phyloP scores from a whole-genome alignment of 768 basidiomycete genomes.

The Rhodosporidiobolus odoratus region DNA sequence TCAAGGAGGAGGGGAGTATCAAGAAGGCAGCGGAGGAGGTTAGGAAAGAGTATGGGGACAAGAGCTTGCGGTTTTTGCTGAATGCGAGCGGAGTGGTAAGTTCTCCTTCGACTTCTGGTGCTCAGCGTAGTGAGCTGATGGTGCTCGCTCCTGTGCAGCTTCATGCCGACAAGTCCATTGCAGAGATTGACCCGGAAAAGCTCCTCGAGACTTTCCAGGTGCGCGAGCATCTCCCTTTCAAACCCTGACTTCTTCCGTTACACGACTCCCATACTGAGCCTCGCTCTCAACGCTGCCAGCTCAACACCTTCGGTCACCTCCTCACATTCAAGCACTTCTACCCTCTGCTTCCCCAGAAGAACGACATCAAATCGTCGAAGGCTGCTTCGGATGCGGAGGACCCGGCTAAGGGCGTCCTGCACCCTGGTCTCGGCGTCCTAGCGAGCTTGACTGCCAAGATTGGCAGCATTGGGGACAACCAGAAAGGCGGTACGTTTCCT shows the following conservation, averaged over 20 bases:
- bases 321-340: constrained; percentile 51
- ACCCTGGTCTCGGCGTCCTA: constrained; percentile 43
- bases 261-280: not conserved
- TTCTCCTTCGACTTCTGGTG: constrained; percentile 1
- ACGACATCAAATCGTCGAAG: constrained; percentile 39
- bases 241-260: not conserved
- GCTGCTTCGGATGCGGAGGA: constrained; percentile 39
- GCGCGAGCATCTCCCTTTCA: not conserved
- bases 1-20: constrained; percentile 45
- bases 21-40: constrained; percentile 46
- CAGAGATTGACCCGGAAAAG: constrained; percentile 42
- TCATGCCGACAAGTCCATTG: constrained; percentile 49
- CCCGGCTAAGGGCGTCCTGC: constrained; percentile 45
- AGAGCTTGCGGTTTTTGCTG: constrained; percentile 46
- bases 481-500: constrained; percentile 43
- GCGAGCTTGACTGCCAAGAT: constrained; percentile 49
- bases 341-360: constrained; percentile 47
- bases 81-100: constrained; percentile 49
- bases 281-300: constrained; percentile 15
- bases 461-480: constrained; percentile 49
- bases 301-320: constrained; percentile 51
- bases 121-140: too few species aligned
- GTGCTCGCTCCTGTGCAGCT: constrained; percentile 42
- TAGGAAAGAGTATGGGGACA: constrained; percentile 44
- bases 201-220: constrained; percentile 46